phyloP scores from a whole-genome alignment of 2,329 filamentous ascomycete species.

The Pyrenochaeta sp. region DNA sequence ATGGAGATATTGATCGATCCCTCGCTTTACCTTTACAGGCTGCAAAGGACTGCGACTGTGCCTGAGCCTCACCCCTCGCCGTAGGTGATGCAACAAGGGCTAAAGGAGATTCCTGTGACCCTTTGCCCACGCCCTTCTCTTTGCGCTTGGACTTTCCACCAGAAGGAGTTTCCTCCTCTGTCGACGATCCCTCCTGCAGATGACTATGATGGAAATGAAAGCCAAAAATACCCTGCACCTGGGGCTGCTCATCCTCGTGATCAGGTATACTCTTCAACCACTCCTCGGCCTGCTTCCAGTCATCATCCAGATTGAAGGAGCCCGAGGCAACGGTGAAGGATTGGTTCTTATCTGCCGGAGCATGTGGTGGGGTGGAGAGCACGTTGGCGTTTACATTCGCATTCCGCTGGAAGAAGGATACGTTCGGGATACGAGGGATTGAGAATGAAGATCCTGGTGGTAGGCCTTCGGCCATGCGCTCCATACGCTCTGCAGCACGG shows the following conservation, averaged over 20 bases:
- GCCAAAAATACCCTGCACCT: conserved; percentile 11
- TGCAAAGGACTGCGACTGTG: background rate
- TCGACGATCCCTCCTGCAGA: background rate
- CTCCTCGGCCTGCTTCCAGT: conserved; percentile 10
- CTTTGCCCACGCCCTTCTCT: background rate
- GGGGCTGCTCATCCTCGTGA: conserved; percentile 1
- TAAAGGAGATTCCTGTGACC: background rate
- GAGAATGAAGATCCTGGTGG: background rate
- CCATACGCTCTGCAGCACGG: background rate
- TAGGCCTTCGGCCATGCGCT: background rate
- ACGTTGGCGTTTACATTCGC: background rate
- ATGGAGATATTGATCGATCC: background rate
- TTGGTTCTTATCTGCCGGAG: background rate
- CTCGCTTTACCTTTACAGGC: background rate
- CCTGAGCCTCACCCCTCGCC: background rate
- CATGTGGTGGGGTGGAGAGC: background rate
- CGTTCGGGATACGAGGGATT: background rate
- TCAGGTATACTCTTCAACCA: conserved; percentile 5
- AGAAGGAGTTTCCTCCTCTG: background rate
- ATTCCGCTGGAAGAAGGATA: background rate
- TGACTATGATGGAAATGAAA: conserved; percentile 10
- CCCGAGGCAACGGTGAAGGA: conserved; percentile 13
- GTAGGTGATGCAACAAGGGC: background rate
- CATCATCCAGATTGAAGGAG: conserved; percentile 6
- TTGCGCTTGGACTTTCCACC: background rate